Base-by-base conservation (phyloP, 768 basidiomycete genomes). In the Mycena amicta region DNA sequence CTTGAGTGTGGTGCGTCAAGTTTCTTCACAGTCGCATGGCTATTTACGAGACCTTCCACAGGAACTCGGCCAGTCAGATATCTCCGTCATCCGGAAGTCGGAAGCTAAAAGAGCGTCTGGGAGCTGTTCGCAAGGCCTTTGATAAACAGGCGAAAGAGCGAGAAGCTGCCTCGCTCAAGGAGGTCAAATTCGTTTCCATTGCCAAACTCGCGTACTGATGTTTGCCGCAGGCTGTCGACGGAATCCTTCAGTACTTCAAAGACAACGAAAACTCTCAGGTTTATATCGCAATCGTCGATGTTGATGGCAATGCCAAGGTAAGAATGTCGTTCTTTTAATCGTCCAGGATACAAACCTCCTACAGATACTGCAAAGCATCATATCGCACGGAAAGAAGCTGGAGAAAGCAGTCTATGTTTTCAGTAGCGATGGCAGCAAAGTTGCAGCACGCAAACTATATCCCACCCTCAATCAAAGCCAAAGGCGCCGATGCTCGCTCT, bases 1-100 rank as follows among this genome's bases (percentile, higher is more conserved):
- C 13, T 86, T 90, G 64, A 83, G 80, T 57, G 80, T 90, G 45
- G 94, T 93, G 70, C 15, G 88, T 78, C 4, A 37, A 13, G 27
- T 3, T 41, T 52, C 15, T 31, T 58, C 57, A 29, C 20, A 22
- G 23, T 40, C 15, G 46, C 27, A 39, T 51, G 30, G n/a, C 46
- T 11, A 59, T 49, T 31, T 40, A 52, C 27, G 43, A 26, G 31
- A 50, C 45, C 58, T 50, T 53, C n/a, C 49, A 23, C 66, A 98
- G 95, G 93, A 94, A 74, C 85, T 98, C 33, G 88, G 86, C 45
- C 91, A 93, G 71, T 83, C 90, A 8, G 90, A 94, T 67, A 95
- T 98, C 39, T 95, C 95, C 1, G 80, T 95, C 31, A 74, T 96
- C 54, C 80, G 81, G 60, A 98, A 97, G 73, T 83, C 86, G 1